Evolutionary conservation across 805 yeast species (phyloP).

Genomic region (Wickerhamiella kurtzmanii): DNA sequence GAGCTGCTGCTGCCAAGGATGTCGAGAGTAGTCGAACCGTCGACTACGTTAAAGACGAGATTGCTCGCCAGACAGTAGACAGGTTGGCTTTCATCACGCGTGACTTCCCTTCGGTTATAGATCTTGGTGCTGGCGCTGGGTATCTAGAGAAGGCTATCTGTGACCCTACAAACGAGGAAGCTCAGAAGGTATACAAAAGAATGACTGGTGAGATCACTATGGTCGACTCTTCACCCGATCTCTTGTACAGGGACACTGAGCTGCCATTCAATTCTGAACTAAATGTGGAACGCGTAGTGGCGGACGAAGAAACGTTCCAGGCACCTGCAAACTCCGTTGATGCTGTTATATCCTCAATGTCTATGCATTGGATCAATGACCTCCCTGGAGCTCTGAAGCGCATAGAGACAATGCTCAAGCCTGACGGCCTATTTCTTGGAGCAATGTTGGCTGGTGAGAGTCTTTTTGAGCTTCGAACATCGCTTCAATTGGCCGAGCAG

Average conservation of each 20-base stretch:
- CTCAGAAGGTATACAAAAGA: conserved; percentile 37
- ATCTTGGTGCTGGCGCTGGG: conserved; percentile 65
- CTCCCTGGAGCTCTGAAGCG: conserved; percentile 50
- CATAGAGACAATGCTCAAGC: conserved; percentile 47
- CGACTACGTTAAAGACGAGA: conserved; percentile 64
- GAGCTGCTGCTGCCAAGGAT: conserved; percentile 37
- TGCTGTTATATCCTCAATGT: conserved; percentile 58
- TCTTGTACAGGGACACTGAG: conserved; percentile 41
- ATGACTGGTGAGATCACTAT: conserved; percentile 37
- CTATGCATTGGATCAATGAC: conserved; percentile 78
- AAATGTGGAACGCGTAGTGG: conserved; percentile 37
- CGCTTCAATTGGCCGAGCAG: conserved; percentile 69
- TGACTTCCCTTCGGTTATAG: conserved; percentile 45
- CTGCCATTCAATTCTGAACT: conserved; percentile 33
- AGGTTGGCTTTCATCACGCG: conserved; percentile 61
- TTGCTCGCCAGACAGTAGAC: conserved; percentile 59
- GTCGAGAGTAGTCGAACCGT: conserved; percentile 39
- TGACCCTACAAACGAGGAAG: conserved; percentile 36
- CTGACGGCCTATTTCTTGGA: conserved; percentile 74
- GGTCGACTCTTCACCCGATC: conserved; percentile 47
- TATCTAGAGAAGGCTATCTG: conserved; percentile 35
- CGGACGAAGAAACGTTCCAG: conserved; percentile 47
- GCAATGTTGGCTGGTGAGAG: conserved; percentile 77
- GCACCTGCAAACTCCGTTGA: conserved; percentile 37
- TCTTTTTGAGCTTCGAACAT: conserved; percentile 65